Evolutionary conservation across 2,329 filamentous ascomycete genomes (phyloP), one percentile per base, ranked within the genome.

Genomic region (Byssoonygena ceratinophila): DNA sequence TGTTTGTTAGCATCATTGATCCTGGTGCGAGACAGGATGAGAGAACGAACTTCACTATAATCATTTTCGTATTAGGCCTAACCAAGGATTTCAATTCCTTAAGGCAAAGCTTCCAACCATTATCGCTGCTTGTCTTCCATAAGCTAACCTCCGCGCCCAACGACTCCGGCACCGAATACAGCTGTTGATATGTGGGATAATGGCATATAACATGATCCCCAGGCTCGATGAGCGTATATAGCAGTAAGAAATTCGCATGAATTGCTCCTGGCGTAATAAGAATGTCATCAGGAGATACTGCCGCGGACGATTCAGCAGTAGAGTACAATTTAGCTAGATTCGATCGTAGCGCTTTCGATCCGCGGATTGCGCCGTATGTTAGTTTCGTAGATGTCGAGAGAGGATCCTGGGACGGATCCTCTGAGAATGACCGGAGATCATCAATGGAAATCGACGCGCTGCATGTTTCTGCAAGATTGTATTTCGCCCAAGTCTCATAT

Each of bases 171-270:
- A 94, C 79, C 11, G 81, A 74, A 63, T 91, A 92, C 1, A 94
- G 76, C 60, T 94, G 87, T 65, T 92, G 86, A 62, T 92, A 94
- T 0, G 87, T 90, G 8, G 89, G 88, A 64, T 89, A 87, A 54
- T 92, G 85, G 62, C 86, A 92, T 53, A 94, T 78, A 44, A 91
- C 85, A 74, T 94, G 88, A 63, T 94, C 87, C 0, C 82, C 85
- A 0, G 81, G 79, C 0, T 80, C 79, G 1, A 92, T 64, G 6
- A 92, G 73, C 0, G 83, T 75, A 66, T 90, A 90, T 3, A 92
- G 76, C 1, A 82, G 71, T 14, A 92, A 70, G 60, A 89, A 87
- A 63, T 94, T 94, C 16, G 87, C 88, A 3, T 80, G 76, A 48
- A 94, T 94, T 12, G 87, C 87, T 8, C 89, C 88, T 25, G 84